Evolutionary conservation across 208 protist genomes (phyloP), one percentile per base, ranked within the genome.

Genomic region (Jaenimonas drosophilae): DNA sequence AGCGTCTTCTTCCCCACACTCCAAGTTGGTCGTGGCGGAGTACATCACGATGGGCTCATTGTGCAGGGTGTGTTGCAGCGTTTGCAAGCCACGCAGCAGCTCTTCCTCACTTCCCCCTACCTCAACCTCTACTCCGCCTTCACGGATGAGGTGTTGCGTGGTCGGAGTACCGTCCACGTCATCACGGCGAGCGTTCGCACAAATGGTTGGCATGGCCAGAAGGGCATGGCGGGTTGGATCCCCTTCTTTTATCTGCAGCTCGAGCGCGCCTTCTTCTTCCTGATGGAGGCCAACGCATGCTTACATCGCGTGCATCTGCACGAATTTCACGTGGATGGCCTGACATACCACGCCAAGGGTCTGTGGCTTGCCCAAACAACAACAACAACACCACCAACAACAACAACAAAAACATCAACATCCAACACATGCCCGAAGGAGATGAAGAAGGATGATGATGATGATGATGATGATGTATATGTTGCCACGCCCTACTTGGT

Each of bases 301-400:
- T 41, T 69, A 12, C 39, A 61, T 29, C 74, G 82, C 17, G 67
- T 89, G 17, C 62, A 39, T 32, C 53, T 89, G 44, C 70, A 55
- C 23, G 76, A 89, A 59, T 89, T 84, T 38, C 55, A 64, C 36
- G 51, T 58, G 26, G 62, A 72, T 34, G 73, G 73, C 19, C 41
- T 76, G 42, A 91, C 87, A 12, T 91, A 85, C 38, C 87, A 95
- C 51, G 73, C 80, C 14, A 95, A 95, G 52, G 87, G 87, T 0
- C 19, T 91, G 32, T 91, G 82, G 80, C 77, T 84, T 6, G n/a
- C 7, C 37, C 25, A 24, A 48, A 7, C 24, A 24, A 9, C 7
- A 16, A 6, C 36, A 16, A 26, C 17, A 40, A 34, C 43, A 17
- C 14, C 16, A 48, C 19, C 20, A 49, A 49, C 42, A 23, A 40